These are phyloP conservation scores for Melaleuca alternifolia DNA, from an alignment of 345 rosid species.

Conservation along the genomic window DNA sequence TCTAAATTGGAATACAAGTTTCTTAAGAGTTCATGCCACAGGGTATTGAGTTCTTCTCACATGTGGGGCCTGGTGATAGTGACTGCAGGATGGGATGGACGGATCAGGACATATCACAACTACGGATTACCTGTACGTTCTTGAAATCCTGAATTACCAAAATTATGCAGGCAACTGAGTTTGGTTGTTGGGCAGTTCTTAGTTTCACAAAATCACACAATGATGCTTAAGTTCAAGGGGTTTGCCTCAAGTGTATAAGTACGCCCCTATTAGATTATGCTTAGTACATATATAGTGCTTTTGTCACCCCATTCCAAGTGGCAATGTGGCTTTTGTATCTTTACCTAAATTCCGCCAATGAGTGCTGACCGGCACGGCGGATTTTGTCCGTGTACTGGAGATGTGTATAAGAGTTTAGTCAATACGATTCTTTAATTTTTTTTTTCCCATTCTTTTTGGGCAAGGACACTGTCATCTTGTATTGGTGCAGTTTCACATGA, in stretches of 20 bases:
- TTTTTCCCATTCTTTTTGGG: not conserved
- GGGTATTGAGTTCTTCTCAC: conserved; percentile 35
- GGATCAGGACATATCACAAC: conserved; percentile 57
- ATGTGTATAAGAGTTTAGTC: not conserved
- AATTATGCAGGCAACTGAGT: not conserved
- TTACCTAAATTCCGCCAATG: not conserved
- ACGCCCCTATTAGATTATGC: not conserved
- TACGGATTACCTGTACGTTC: conserved; percentile 46
- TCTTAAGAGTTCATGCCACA: conserved; percentile 49
- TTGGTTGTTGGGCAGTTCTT: not conserved
- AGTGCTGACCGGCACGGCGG: not conserved
- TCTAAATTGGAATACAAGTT: conserved; percentile 47
- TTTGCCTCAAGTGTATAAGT: not conserved
- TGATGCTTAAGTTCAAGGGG: not conserved
- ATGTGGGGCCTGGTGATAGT: conserved; percentile 63
- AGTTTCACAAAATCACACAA: not conserved
- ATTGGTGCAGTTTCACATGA: not conserved
- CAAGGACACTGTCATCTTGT: not conserved
- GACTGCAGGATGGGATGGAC: conserved; percentile 71
- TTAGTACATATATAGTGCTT: not conserved
- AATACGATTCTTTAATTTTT: not conserved
- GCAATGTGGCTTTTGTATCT: not conserved
- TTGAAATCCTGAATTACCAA: not conserved
- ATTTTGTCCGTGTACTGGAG: not conserved
- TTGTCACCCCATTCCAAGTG: not conserved